These are phyloP conservation scores for Micractinium sp. DNA, from an alignment of 139 green algal genomes.

Conservation along the genomic window DNA sequence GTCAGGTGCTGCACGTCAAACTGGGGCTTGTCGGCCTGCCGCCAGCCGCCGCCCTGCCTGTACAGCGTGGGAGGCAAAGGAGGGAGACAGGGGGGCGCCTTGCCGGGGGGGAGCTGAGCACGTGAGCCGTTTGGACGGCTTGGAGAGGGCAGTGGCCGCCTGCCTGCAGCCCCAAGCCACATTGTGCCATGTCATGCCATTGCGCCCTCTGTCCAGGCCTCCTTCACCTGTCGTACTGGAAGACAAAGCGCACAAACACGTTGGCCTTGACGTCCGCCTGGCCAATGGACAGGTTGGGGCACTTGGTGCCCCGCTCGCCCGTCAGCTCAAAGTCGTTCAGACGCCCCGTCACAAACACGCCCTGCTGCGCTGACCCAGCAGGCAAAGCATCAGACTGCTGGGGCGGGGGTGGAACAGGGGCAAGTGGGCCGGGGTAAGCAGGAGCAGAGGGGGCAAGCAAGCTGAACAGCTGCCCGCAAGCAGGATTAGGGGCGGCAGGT, in stretches of 20 bases:
- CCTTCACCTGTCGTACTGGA: slow-evolving; percentile 58
- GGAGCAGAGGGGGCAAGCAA: background rate
- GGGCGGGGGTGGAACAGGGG: background rate
- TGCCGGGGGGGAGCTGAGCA: too few relatives aligned
- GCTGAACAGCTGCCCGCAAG: background rate
- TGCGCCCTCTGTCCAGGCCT: background rate
- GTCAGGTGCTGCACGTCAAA: slow-evolving; percentile 68
- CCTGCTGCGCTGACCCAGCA: slow-evolving; percentile 12
- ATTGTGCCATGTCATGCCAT: too few relatives aligned
- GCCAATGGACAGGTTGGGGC: slow-evolving; percentile 74
- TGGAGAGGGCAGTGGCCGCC: background rate
- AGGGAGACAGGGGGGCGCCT: background rate
- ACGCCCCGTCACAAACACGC: slow-evolving; percentile 63
- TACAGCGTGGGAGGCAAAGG: background rate
- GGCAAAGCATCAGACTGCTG: slow-evolving; percentile 5
- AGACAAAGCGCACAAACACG: slow-evolving; percentile 46
- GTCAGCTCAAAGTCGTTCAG: slow-evolving; percentile 67
- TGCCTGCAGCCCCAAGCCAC: too few relatives aligned
- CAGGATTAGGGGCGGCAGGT: background rate
- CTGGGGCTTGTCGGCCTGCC: slow-evolving; percentile 26
- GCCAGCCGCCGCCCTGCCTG: slow-evolving; percentile 42
- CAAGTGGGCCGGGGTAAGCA: background rate
- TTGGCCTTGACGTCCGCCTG: slow-evolving; percentile 69
- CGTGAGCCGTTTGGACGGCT: too few relatives aligned
- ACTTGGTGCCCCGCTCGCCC: slow-evolving; percentile 80